phyloP scores from a whole-genome alignment of 2,329 filamentous ascomycete species.

The Ascochyta pisi region DNA sequence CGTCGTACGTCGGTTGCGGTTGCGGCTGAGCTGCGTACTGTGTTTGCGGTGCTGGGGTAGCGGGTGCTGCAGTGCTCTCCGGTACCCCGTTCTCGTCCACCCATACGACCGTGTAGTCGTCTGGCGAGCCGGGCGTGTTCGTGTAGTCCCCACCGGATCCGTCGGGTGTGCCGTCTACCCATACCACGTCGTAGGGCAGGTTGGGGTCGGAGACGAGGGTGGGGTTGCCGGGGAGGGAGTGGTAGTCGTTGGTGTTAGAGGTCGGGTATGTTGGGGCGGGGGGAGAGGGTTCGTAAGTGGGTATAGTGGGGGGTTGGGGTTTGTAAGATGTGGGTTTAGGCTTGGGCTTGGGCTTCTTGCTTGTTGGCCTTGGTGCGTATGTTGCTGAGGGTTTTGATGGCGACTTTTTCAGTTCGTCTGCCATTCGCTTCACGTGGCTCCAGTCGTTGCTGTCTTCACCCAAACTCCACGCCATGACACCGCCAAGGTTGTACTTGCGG shows the following conservation, averaged over 20 bases:
- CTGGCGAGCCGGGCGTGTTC: slow-evolving; percentile 14
- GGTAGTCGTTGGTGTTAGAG: not conserved
- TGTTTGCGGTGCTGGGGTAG: not conserved
- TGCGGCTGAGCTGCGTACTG: not conserved
- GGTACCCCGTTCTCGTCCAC: not conserved
- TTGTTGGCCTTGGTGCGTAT: not conserved
- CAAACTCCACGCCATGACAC: slow-evolving; percentile 78
- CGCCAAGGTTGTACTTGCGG: slow-evolving; percentile 64
- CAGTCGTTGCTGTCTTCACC: slow-evolving; percentile 66
- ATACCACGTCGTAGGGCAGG: slow-evolving; percentile 22
- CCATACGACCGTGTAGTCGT: slow-evolving; percentile 11
- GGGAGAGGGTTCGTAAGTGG: not conserved
- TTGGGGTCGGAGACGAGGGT: slow-evolving; percentile 4
- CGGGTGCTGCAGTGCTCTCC: not conserved
- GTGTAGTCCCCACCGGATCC: slow-evolving; percentile 10
- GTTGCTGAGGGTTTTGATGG: not conserved
- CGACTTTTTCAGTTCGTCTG: slow-evolving; percentile 23
- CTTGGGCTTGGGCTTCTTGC: not conserved
- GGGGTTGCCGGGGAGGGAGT: slow-evolving; percentile 4
- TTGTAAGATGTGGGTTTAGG: not conserved
- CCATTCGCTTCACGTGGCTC: slow-evolving; percentile 54
- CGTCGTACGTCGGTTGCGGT: not conserved
- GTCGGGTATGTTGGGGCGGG: not conserved
- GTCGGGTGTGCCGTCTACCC: slow-evolving; percentile 21
- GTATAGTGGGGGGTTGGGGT: not conserved